phyloP scores from a whole-genome alignment of 169 alveolate genomes.

The Miamiensis avidus region DNA sequence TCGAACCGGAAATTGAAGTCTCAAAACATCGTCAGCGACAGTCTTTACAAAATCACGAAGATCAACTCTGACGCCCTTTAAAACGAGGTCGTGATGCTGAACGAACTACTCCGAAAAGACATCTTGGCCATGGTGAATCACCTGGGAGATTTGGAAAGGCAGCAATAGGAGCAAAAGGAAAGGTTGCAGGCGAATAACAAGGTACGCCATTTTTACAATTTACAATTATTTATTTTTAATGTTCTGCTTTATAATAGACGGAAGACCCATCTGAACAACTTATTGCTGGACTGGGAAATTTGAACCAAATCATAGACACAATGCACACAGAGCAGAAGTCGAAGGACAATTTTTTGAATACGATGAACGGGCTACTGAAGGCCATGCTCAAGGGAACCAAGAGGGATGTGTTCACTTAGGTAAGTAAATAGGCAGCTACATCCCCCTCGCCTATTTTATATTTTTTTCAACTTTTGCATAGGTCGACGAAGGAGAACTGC shows the following conservation, averaged over 20 bases:
- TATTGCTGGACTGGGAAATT: constrained; percentile 1
- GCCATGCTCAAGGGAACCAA: constrained; percentile 24
- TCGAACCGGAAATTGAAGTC: constrained; percentile 6
- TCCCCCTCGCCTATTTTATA: no score
- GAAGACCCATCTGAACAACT: constrained; percentile 25
- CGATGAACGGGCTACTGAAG: constrained; percentile 19
- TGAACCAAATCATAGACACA: neutral
- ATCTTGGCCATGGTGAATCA: constrained; percentile 11
- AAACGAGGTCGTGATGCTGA: constrained; percentile 10
- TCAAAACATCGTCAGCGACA: constrained; percentile 7
- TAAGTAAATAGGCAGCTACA: neutral
- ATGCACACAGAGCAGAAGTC: neutral
- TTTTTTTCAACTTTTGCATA: neutral
- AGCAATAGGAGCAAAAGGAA: neutral
- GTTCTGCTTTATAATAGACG: no score
- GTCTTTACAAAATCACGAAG: constrained; percentile 15
- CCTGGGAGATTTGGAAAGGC: constrained; percentile 12
- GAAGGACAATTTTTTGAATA: constrained; percentile 6
- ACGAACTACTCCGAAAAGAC: constrained; percentile 14
- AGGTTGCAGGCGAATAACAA: neutral
- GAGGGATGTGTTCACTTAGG: constrained; percentile 18
- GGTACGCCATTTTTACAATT: neutral
- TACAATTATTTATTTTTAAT: no score
- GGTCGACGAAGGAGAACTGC: constrained; percentile 25
- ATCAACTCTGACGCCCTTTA: constrained; percentile 12